A percentile compares a stretch with the other conserved stretches of the same genome.
These are phyloP conservation scores for Arthrobotrys sphaeroides DNA, from an alignment of 2,329 filamentous ascomycete genomes.

Conservation along the genomic window DNA sequence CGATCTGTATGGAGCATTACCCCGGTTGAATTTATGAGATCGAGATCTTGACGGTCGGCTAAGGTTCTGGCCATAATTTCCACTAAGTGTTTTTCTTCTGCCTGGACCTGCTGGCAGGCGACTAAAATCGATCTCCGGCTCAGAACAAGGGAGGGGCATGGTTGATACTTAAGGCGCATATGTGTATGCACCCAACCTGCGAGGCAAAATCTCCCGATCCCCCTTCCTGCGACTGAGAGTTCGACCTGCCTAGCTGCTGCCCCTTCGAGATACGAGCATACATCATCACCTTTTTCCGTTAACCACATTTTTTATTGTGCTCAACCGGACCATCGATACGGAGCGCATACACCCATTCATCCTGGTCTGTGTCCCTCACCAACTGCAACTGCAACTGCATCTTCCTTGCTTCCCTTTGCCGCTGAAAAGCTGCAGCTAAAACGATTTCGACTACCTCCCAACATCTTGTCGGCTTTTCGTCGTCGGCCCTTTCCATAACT, in stretches of 20 bases:
- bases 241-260: slow-evolving; percentile 6
- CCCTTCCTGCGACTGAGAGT: neutral
- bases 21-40: slow-evolving; percentile 27
- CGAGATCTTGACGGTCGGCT: slow-evolving; percentile 39
- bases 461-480: no score
- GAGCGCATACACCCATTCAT: no score
- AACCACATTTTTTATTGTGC: neutral
- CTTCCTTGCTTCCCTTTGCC: slow-evolving; percentile 32
- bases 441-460: no score
- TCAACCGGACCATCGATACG: neutral
- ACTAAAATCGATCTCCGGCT: neutral
- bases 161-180: slow-evolving; percentile 5
- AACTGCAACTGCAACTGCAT: neutral
- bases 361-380: slow-evolving; percentile 12
- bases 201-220: slow-evolving; percentile 33
- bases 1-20: slow-evolving; percentile 18
- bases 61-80: slow-evolving; percentile 41
- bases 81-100: slow-evolving; percentile 16
- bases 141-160: neutral
- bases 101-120: slow-evolving; percentile 14
- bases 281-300: slow-evolving; percentile 2
- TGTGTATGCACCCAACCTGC: neutral
- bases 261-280: slow-evolving; percentile 3
- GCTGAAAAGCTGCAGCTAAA: slow-evolving; percentile 5
- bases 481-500: neutral